These are phyloP conservation scores for Pseudonectria buxi DNA, from an alignment of 2,329 filamentous ascomycete genomes.

Conservation along the genomic window DNA sequence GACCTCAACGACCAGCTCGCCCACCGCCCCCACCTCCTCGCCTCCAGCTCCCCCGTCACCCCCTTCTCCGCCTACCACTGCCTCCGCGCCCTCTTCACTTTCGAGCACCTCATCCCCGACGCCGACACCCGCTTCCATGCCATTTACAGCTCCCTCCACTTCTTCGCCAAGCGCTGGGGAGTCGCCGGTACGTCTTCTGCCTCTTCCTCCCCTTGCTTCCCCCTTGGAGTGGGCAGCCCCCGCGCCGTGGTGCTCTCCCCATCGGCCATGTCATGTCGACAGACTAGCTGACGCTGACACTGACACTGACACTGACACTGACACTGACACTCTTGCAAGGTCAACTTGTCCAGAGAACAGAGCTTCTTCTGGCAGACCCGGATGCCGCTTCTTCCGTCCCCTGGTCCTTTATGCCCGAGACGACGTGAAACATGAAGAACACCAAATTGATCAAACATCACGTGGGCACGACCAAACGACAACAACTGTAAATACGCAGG, in stretches of 20 bases:
- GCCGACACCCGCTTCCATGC: conserved; percentile 27
- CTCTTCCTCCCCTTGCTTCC: too few species aligned
- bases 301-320: background rate
- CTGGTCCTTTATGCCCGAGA: conserved; percentile 20
- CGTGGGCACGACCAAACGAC: too few species aligned
- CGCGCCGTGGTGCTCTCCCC: too few species aligned
- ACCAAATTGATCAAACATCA: too few species aligned
- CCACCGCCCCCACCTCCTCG: conserved; percentile 24
- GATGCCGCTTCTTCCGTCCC: conserved; percentile 9
- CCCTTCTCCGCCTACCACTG: conserved; percentile 30
- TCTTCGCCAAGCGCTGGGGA: conserved; percentile 29
- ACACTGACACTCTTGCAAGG: conserved; percentile 13
- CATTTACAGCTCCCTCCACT: conserved; percentile 27
- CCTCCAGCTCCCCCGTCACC: conserved; percentile 27
- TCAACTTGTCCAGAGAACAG: conserved; percentile 23
- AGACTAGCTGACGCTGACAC: too few species aligned
- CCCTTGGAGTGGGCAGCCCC: too few species aligned
- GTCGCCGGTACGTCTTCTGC: conserved; percentile 24
- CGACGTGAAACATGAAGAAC: background rate
- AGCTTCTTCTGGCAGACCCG: conserved; percentile 20
- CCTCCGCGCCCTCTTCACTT: conserved; percentile 26
- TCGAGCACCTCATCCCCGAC: conserved; percentile 27
- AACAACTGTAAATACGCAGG: too few species aligned
- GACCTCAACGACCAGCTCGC: conserved; percentile 28
- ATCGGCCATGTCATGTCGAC: too few species aligned